Base-by-base conservation (phyloP, 768 basidiomycete genomes). In the Filobasidium wieringae region DNA sequence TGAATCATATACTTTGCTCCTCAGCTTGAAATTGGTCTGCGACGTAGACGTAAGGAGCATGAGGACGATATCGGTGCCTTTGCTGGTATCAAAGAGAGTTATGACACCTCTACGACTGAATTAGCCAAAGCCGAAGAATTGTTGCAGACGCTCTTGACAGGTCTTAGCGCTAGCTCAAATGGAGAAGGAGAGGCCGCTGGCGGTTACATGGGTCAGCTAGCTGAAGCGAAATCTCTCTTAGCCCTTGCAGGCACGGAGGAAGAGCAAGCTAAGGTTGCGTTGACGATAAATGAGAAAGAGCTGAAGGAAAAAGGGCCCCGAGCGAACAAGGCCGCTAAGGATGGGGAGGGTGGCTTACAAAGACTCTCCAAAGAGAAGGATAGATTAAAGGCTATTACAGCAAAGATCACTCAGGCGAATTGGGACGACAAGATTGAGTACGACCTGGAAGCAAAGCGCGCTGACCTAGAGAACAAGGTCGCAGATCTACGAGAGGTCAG, bases 131-230 rank as follows among this genome's bases (percentile, higher is more conserved):
- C 84, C 15, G 92, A 97, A 72, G 88, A 91, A 65, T 84, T 97
- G n/a, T 79, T 97, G 0, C 93, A 97, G 72, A 88, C 89, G 0
- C 82, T 97, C 19, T 79, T 93, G 47, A 97, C 93, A 0, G 95
- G 95, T 41, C 81, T 96, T 9, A 67, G 71, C 5, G 83, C 90
- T 1, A 85, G 86, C 4, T 79, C 77, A 37, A 79, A 79, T 51
- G 82, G 81, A 58, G 83, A 82, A 37, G 80, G 82, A 17, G 81
- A 82, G 9, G 71, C 66, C 24, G 84, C 86, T 8, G 89, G 91
- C 2, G 95, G 95, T 0, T 97, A 96, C 73, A 85, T 97, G 83
- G 95, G 91, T 19, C 92, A 96, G 71, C 81, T 99, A 39, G 87
- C 91, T 0, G 84, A 88, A 14, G 87, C 91, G 0, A 83, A 83